phyloP scores from a whole-genome alignment of 1,139 yeast genomes.

The Suhomyces guaymorum region DNA sequence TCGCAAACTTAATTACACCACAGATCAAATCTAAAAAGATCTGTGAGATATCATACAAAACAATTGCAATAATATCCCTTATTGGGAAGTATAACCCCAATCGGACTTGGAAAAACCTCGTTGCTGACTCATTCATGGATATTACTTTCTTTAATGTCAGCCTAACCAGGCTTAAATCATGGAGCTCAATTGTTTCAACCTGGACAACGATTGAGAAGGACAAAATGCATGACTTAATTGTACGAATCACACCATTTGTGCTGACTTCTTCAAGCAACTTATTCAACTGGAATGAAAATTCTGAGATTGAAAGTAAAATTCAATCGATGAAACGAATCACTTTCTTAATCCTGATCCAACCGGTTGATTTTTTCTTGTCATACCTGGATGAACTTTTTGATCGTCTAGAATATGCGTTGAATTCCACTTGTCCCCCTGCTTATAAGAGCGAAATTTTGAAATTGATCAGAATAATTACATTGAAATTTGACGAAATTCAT shows the following conservation, averaged over 20 bases:
- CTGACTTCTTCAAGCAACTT: slow-evolving; percentile 55
- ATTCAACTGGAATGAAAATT: slow-evolving; percentile 73
- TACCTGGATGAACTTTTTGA: slow-evolving; percentile 51
- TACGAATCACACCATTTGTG: slow-evolving; percentile 50
- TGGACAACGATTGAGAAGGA: slow-evolving; percentile 67
- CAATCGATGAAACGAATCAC: slow-evolving; percentile 58
- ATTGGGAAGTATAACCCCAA: slow-evolving; percentile 38
- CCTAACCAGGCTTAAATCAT: slow-evolving; percentile 29
- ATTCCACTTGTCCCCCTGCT: slow-evolving; percentile 32
- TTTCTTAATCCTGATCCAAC: slow-evolving; percentile 61
- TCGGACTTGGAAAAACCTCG: slow-evolving; percentile 53
- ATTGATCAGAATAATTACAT: slow-evolving; percentile 61
- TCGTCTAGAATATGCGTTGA: slow-evolving; percentile 48
- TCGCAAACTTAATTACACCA: slow-evolving; percentile 47
- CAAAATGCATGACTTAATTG: slow-evolving; percentile 54
- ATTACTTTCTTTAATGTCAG: slow-evolving; percentile 43
- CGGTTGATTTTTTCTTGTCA: slow-evolving; percentile 55
- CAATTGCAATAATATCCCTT: slow-evolving; percentile 39
- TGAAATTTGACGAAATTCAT: slow-evolving; percentile 65
- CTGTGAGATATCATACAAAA: slow-evolving; percentile 30
- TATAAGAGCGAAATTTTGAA: slow-evolving; percentile 51
- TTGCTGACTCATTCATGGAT: slow-evolving; percentile 56
- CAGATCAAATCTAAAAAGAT: slow-evolving; percentile 43
- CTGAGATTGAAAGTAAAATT: slow-evolving; percentile 56
- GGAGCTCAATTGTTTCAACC: slow-evolving; percentile 52